Conservation (phyloP, 176 grass and related monocot species). For the Cymbopogon citratus region DNA sequence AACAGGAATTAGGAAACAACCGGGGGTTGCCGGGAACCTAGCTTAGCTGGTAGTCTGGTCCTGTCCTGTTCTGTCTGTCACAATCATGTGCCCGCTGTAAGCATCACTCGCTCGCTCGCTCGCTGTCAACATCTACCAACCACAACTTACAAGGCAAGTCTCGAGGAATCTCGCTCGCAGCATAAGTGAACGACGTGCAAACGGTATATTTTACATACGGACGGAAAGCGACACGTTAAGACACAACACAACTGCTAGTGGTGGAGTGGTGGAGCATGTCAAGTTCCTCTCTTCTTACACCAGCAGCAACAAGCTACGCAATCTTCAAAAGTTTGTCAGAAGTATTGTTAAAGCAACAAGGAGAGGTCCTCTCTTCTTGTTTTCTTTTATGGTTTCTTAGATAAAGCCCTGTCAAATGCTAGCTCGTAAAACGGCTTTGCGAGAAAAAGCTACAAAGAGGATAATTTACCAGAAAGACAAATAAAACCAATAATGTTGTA, state of each 20-base stretch:
- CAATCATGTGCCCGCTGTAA: conserved; percentile 4
- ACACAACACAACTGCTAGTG: background rate
- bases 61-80: background rate
- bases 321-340: background rate
- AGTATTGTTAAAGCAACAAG: background rate
- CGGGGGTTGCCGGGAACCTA: background rate
- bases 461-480: too few species aligned
- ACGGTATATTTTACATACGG: background rate
- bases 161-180: background rate
- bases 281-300: background rate
- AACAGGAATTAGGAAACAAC: conserved; percentile 21
- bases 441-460: too few species aligned
- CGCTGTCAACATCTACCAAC: conserved; percentile 18
- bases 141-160: background rate
- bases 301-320: background rate
- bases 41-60: background rate
- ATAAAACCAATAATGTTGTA: too few species aligned
- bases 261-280: background rate
- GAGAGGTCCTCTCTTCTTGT: background rate
- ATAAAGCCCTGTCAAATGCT: too few species aligned
- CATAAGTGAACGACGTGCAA: background rate
- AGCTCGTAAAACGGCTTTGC: too few species aligned
- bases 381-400: background rate
- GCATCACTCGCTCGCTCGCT: conserved; percentile 12
- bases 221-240: background rate